Conservation (phyloP, 495 filamentous ascomycete species). For the Aspergillus indologenus region DNA sequence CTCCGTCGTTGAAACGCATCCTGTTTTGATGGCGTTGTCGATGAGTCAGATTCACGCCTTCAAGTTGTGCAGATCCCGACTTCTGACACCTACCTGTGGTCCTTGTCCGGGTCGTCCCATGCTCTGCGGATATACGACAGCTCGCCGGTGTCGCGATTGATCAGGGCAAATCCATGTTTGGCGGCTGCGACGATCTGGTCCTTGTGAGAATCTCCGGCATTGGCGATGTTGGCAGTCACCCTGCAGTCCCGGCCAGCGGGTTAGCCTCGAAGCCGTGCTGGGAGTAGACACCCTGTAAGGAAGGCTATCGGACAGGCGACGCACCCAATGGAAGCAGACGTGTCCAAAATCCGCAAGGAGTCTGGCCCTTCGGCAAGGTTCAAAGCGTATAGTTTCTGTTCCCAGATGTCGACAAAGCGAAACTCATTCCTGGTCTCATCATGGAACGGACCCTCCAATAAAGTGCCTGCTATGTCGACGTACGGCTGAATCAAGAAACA, state of each 20-base stretch:
- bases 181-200: constrained; percentile 70
- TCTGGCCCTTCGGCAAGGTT: constrained; percentile 61
- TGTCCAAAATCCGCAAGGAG: constrained; percentile 62
- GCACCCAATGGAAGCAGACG: constrained; percentile 63
- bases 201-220: constrained; percentile 58
- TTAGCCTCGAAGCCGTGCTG: constrained; percentile 7
- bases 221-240: constrained; percentile 75
- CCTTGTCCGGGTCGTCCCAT: constrained; percentile 50
- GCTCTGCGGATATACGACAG: constrained; percentile 59
- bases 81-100: constrained; percentile 39
- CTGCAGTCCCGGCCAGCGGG: constrained; percentile 28
- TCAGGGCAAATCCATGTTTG: constrained; percentile 75
- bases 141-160: constrained; percentile 64
- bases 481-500: constrained; percentile 56
- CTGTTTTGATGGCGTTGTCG: constrained; percentile 27
- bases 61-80: neutral
- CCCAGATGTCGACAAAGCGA: constrained; percentile 88
- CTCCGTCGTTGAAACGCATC: constrained; percentile 76
- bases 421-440: constrained; percentile 65
- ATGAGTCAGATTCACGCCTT: constrained; percentile 16
- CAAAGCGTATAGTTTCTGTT: constrained; percentile 70
- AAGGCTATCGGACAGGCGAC: constrained; percentile 10
- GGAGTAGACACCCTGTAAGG: neutral
- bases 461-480: constrained; percentile 64
- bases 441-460: constrained; percentile 84